phyloP scores from a whole-genome alignment of 2,329 filamentous ascomycete species.

The Beauveria rudraprayagi region DNA sequence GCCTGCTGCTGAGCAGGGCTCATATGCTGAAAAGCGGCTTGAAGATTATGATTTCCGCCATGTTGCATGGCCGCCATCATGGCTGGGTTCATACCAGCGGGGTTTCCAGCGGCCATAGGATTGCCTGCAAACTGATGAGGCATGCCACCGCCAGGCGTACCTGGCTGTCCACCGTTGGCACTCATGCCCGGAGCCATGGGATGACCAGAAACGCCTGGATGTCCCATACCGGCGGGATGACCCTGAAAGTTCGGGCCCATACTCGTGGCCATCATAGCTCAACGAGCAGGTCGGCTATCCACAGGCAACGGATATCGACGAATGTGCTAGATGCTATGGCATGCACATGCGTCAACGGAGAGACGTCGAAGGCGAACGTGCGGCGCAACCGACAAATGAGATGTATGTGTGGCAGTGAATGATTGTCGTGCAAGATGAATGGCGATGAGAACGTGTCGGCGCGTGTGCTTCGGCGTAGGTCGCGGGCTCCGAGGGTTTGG shows the following conservation, averaged over 20 bases:
- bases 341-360: constrained; percentile 31
- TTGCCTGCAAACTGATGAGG: constrained; percentile 55
- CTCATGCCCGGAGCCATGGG: constrained; percentile 55
- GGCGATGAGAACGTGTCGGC: neutral
- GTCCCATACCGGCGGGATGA: constrained; percentile 64
- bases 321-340: constrained; percentile 36
- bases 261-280: constrained; percentile 60
- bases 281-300: constrained; percentile 40
- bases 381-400: neutral
- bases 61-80: constrained; percentile 74
- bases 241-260: constrained; percentile 56
- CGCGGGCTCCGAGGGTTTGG: constrained; percentile 1
- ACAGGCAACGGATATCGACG: constrained; percentile 53
- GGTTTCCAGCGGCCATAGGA: constrained; percentile 65
- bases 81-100: constrained; percentile 62
- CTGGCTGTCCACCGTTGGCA: constrained; percentile 63
- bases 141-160: constrained; percentile 55
- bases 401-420: neutral
- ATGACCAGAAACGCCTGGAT: constrained; percentile 60
- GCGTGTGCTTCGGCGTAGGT: constrained; percentile 3
- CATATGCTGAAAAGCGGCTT: constrained; percentile 60
- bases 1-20: constrained; percentile 53
- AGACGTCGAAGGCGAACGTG: neutral
- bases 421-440: neutral
- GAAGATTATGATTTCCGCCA: constrained; percentile 55